Base-by-base conservation (phyloP, 768 basidiomycete species). In the Lactifluus echinatus region DNA sequence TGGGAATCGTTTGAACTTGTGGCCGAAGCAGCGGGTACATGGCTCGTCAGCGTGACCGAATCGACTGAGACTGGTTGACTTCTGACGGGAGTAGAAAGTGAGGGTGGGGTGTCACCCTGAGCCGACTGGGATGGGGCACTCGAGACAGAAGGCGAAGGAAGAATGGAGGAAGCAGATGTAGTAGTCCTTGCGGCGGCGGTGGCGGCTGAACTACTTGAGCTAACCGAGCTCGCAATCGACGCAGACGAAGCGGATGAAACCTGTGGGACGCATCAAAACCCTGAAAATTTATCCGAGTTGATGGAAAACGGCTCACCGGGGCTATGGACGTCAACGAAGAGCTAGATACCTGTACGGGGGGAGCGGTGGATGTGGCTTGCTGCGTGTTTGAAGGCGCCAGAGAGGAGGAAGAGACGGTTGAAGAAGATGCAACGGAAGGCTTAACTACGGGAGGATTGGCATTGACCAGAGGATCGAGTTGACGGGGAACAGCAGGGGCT, bases 391-490 rank as follows among this genome's bases (percentile, higher is more conserved):
- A 31, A 29, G 62, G 39, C 19, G 58, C 15, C 10, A 63, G 33
- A 4, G 51, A 31, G 11, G 57, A 60, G 14, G 64, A 45, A 1
- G 63, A 45, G 21, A 21, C 14, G 12, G 64, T 23, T 10, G 59
- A 24, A 15, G 61, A 33, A 31, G 31, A 4, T 5, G 31, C 31
- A 31, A 10, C 31, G 43, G 59, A 50, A 14, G 62, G 6, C 52
- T 19, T 56, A 24, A 36, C 67, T 64, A 40, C 71, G 74, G 59
- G 72, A 75, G 57, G 58, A 73, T 67, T 48, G 68, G 61, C 23
- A 55, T 46, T 29, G 49, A 46, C 31, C 29, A 49, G 51, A 11
- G 28, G 40, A 31, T 8, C 29, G 19, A 39, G 33, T 53, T 52
- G 56, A 56, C 58, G 52, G 26, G 34, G 17, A n/a, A 42, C 44